phyloP scores from a whole-genome alignment of 1,284 basidiomycete species.

The Malassezia dermatis region DNA sequence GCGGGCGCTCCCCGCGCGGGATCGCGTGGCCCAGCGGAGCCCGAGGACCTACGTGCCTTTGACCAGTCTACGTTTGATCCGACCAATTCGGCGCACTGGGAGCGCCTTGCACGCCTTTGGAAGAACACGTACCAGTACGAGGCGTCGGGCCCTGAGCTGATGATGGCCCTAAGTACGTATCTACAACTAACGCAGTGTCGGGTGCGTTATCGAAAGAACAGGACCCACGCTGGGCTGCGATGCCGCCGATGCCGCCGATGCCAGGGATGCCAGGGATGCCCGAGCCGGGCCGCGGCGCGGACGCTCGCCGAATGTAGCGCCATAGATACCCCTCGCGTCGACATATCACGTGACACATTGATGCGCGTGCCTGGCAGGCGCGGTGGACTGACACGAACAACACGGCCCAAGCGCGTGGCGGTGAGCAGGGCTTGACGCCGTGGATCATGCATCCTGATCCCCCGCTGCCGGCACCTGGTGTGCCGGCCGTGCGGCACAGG shows the following conservation, averaged over 20 bases:
- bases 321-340: constrained; percentile 8
- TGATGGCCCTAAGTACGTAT: constrained; percentile 18
- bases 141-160: constrained; percentile 14
- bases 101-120: constrained; percentile 14
- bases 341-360: background rate
- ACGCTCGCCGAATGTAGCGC: background rate
- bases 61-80: constrained; percentile 20
- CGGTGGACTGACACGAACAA: background rate
- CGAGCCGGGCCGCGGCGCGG: background rate
- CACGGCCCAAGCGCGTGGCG: background rate
- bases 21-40: background rate
- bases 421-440: background rate
- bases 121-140: constrained; percentile 19
- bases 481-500: constrained; percentile 3
- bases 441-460: background rate
- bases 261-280: constrained; percentile 9
- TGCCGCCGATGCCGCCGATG: constrained; percentile 11
- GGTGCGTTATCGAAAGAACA: constrained; percentile 13
- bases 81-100: constrained; percentile 16
- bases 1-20: background rate
- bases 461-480: background rate
- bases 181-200: constrained; percentile 7
- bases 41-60: constrained; percentile 15
- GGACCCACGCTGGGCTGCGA: constrained; percentile 12
- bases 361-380: background rate